These are phyloP conservation scores for Picea mariana DNA, from an alignment of 83 land plant species.

Conservation along the genomic window DNA sequence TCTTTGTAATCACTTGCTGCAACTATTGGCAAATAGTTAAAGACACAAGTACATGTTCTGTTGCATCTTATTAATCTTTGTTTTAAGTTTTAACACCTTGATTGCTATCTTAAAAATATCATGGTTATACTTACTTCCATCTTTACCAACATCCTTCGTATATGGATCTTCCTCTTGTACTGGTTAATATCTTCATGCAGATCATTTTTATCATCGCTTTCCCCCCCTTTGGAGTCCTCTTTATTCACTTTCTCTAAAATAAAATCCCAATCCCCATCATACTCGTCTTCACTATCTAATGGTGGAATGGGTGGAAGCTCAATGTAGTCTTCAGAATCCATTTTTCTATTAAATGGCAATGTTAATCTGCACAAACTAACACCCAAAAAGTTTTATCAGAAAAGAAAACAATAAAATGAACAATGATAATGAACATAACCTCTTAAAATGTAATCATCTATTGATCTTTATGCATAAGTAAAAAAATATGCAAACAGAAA, in stretches of 20 bases:
- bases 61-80: background rate
- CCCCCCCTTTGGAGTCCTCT: background rate
- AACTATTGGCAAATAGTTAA: background rate
- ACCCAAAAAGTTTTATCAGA: background rate
- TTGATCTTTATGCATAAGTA: background rate
- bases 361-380: background rate
- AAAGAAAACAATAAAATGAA: background rate
- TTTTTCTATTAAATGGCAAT: background rate
- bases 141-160: background rate
- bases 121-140: background rate
- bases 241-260: background rate
- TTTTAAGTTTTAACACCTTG: background rate
- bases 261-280: background rate
- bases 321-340: background rate
- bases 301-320: background rate
- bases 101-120: background rate
- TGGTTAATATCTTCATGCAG: background rate
- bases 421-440: background rate
- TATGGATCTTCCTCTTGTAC: background rate
- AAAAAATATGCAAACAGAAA: background rate
- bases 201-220: background rate
- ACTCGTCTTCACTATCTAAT: background rate
- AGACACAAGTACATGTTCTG: background rate
- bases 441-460: background rate
- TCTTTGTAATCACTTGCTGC: background rate